These are phyloP conservation scores for Tetradesmus lagerheimii DNA, from an alignment of 139 green algal species.

Conservation along the genomic window DNA sequence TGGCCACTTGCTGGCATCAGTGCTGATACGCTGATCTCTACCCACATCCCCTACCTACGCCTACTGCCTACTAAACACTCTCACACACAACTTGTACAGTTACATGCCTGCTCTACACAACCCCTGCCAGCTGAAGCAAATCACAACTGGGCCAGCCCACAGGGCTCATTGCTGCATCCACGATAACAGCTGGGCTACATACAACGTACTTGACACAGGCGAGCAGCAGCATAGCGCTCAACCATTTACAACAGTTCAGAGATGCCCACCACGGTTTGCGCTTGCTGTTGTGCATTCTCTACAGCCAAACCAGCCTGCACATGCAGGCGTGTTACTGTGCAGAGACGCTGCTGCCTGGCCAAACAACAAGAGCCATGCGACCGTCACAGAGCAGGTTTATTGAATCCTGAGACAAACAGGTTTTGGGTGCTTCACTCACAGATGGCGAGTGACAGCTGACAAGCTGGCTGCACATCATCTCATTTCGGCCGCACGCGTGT, in stretches of 20 bases:
- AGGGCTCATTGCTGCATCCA: not conserved
- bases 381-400: not conserved
- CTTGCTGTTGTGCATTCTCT: not conserved
- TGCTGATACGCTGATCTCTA: not conserved
- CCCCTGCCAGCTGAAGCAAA: not conserved
- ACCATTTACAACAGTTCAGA: not conserved
- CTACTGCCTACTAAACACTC: not conserved
- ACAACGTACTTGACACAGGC: not conserved
- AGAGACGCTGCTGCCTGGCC: not conserved
- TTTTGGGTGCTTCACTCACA: not conserved
- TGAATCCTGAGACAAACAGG: too few relatives aligned
- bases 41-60: not conserved
- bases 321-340: not conserved
- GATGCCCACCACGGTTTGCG: not conserved
- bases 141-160: not conserved
- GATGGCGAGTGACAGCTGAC: not conserved
- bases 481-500: not conserved
- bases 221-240: not conserved
- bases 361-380: not conserved
- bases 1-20: not conserved
- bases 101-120: conserved; percentile 3
- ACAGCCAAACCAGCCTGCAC: not conserved
- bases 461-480: not conserved
- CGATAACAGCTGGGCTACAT: not conserved
- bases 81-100: not conserved